These are phyloP conservation scores for Alisma plantagoaquatica DNA, from an alignment of 106 monocot species.

Conservation along the genomic window DNA sequence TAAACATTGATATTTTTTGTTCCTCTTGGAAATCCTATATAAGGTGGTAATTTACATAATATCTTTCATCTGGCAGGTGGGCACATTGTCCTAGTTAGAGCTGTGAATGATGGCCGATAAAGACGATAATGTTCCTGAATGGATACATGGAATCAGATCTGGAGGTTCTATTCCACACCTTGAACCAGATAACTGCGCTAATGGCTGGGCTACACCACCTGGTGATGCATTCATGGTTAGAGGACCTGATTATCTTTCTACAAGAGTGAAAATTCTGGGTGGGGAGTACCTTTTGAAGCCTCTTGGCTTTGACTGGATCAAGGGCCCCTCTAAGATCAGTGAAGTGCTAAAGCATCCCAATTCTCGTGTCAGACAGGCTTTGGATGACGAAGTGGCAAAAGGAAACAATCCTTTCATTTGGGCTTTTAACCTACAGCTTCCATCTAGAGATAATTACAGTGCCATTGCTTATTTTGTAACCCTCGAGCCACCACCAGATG, in stretches of 20 bases:
- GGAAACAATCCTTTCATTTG: slow-evolving; percentile 63
- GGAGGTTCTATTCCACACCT: slow-evolving; percentile 67
- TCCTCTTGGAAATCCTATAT: no score
- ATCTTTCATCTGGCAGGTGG: no score
- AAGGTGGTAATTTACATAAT: no score
- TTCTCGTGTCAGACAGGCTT: slow-evolving; percentile 62
- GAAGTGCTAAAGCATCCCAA: slow-evolving; percentile 62
- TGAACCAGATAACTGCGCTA: slow-evolving; percentile 52
- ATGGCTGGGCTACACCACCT: slow-evolving; percentile 79
- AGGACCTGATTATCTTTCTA: slow-evolving; percentile 77
- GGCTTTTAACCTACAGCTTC: slow-evolving; percentile 90
- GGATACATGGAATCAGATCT: slow-evolving; percentile 58
- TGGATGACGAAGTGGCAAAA: slow-evolving; percentile 35
- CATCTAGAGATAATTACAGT: slow-evolving; percentile 76
- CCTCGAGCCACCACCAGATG: slow-evolving; percentile 44
- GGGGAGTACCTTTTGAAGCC: slow-evolving; percentile 74
- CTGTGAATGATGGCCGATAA: slow-evolving; percentile 63
- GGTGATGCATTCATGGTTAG: slow-evolving; percentile 71
- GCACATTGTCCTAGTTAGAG: no score
- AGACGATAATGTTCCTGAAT: slow-evolving; percentile 29
- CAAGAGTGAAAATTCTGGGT: slow-evolving; percentile 65
- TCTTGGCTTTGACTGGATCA: slow-evolving; percentile 95
- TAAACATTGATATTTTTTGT: no score
- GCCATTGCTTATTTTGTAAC: slow-evolving; percentile 73
- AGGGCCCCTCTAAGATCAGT: slow-evolving; percentile 45